Evolutionary conservation across 495 filamentous ascomycete genomes (phyloP).

Genomic region (Pyronema omphalodes): DNA sequence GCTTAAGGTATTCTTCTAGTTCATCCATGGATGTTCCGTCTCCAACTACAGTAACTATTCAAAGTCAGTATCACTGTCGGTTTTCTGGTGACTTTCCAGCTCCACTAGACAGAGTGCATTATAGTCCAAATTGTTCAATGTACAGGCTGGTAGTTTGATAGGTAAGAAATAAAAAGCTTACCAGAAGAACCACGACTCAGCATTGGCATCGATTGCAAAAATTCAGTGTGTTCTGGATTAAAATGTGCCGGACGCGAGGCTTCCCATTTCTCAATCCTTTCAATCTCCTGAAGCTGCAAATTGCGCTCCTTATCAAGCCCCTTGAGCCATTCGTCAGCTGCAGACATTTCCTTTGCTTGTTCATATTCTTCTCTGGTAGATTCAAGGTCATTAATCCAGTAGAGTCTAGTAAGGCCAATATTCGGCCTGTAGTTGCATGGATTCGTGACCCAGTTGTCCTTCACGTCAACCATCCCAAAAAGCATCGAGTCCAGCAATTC

Average conservation of each 20-base stretch:
- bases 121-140: no score
- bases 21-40: no score
- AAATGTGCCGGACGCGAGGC: constrained; percentile 2
- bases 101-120: no score
- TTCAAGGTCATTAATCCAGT: constrained; percentile 38
- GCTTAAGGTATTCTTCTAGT: not conserved
- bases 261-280: constrained; percentile 57
- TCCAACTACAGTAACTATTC: no score
- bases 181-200: no score
- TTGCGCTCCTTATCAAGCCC: constrained; percentile 44
- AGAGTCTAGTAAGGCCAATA: constrained; percentile 41
- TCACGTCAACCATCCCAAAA: constrained; percentile 41
- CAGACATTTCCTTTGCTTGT: constrained; percentile 38
- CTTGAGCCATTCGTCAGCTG: constrained; percentile 56
- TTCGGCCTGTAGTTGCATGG: constrained; percentile 32
- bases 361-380: constrained; percentile 37
- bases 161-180: no score
- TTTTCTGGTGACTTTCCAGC: no score
- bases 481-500: constrained; percentile 42
- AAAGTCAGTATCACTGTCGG: no score
- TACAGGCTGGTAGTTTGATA: no score
- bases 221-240: no score
- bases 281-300: constrained; percentile 35
- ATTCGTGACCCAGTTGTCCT: constrained; percentile 38
- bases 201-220: no score